Evolutionary conservation across 108 stramenopile species (phyloP).

Genomic region (Stephanodiscus minutulus): DNA sequence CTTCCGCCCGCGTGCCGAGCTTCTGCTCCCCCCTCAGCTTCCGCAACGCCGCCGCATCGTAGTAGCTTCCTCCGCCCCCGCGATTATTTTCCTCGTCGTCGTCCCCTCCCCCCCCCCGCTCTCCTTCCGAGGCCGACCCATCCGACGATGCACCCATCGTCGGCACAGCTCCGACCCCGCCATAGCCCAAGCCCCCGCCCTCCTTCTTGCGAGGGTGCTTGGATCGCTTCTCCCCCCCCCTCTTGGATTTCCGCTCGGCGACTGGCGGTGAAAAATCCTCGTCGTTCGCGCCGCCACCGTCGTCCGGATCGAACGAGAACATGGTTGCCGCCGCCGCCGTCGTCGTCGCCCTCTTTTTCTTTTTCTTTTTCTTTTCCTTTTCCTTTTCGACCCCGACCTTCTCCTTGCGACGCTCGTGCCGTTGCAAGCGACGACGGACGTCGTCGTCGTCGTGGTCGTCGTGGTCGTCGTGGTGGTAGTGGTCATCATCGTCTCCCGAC

Average conservation of each 20-base stretch:
- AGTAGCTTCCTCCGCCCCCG: conserved; percentile 24
- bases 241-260: conserved; percentile 3
- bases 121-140: conserved; percentile 27
- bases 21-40: conserved; percentile 61
- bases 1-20: conserved; percentile 3
- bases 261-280: conserved; percentile 15
- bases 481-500: conserved; percentile 14
- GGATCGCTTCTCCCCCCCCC: conserved; percentile 44
- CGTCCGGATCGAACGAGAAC: conserved; percentile 51
- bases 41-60: conserved; percentile 64
- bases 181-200: conserved; percentile 27
- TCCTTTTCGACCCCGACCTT: conserved; percentile 9
- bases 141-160: conserved; percentile 10
- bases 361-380: conserved; percentile 29
- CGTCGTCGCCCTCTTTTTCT: conserved; percentile 5
- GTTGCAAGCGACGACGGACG: conserved; percentile 3
- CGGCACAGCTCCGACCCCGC: conserved; percentile 8
- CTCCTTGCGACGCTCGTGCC: conserved; percentile 10
- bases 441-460: conserved; percentile 19
- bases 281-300: conserved; percentile 6
- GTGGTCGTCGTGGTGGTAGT: conserved; percentile 15
- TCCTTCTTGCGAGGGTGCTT: conserved; percentile 33
- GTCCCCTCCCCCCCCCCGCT: not conserved
- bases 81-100: conserved; percentile 13
- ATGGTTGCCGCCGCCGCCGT: conserved; percentile 10